Percentiles rank a stretch among this genome's conserved stretches.
These are phyloP conservation scores for Ophiostoma himal-ulmi DNA, from an alignment of 2,329 filamentous ascomycete genomes.

Conservation along the genomic window DNA sequence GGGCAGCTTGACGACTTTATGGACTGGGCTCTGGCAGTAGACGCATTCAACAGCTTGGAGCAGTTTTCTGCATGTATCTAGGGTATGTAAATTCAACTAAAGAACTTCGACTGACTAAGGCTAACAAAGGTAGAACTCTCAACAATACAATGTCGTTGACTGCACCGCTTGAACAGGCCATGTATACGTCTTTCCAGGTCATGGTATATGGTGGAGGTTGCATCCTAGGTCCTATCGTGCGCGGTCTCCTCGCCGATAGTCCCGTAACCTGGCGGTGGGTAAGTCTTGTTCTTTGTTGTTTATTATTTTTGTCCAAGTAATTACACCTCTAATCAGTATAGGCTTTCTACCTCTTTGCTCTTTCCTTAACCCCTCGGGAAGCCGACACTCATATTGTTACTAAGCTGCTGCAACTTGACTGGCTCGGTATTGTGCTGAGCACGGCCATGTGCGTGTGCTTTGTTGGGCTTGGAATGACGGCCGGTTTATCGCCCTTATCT, in stretches of 20 bases:
- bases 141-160: constrained; percentile 32
- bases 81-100: background rate
- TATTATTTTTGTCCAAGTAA: background rate
- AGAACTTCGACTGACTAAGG: background rate
- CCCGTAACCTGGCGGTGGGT: constrained; percentile 42
- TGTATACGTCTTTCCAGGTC: constrained; percentile 2
- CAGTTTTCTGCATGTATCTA: constrained; percentile 35
- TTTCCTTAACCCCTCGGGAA: constrained; percentile 29
- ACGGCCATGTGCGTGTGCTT: constrained; percentile 38
- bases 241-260: constrained; percentile 41
- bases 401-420: constrained; percentile 37
- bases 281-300: background rate
- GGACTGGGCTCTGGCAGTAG: constrained; percentile 23
- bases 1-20: constrained; percentile 20
- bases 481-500: constrained; percentile 24
- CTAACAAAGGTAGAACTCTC: constrained; percentile 20
- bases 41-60: constrained; percentile 22
- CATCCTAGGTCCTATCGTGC: constrained; percentile 43
- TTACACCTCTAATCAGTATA: background rate
- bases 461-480: constrained; percentile 43
- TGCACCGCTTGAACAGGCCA: constrained; percentile 36
- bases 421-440: constrained; percentile 40
- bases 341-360: constrained; percentile 31
- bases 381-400: constrained; percentile 24
- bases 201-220: background rate